Evolutionary conservation across 768 basidiomycete species (phyloP).

Genomic region (Suillus ampliporus): DNA sequence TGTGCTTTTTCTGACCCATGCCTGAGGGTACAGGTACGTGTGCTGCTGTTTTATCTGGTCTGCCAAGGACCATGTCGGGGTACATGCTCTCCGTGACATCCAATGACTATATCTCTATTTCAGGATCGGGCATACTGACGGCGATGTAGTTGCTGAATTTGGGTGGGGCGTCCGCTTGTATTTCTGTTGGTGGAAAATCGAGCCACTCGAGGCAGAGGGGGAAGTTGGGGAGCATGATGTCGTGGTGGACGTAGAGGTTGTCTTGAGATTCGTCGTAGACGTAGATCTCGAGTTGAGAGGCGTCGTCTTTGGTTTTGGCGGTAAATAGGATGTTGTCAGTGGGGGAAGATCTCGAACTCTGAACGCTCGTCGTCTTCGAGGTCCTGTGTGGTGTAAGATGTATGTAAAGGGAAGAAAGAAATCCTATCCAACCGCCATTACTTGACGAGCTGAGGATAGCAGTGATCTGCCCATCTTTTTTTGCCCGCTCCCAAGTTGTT

Average conservation of each 20-base stretch:
- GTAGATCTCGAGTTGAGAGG: constrained; percentile 94
- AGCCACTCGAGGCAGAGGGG: constrained; percentile 99
- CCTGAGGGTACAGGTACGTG: constrained; percentile 81
- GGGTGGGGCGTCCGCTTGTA: constrained; percentile 36
- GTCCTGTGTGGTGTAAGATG: constrained; percentile 48
- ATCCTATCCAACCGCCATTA: no score
- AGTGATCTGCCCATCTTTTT: no score
- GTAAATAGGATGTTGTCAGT: constrained; percentile 92
- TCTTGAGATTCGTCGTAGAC: constrained; percentile 93
- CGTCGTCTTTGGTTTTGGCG: constrained; percentile 96
- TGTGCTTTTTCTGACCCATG: constrained; percentile 97
- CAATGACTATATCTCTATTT: constrained; percentile 98
- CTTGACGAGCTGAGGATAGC: no score
- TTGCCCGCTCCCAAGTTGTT: no score
- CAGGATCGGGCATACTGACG: constrained; percentile 95
- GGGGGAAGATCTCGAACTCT: constrained; percentile 87
- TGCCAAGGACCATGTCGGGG: constrained; percentile 89
- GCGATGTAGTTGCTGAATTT: constrained; percentile 89
- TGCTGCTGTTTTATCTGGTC: constrained; percentile 81
- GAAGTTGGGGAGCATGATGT: constrained; percentile 96
- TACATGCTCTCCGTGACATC: constrained; percentile 94
- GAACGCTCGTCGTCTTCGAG: constrained; percentile 83
- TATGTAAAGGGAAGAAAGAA: constrained; percentile 1
- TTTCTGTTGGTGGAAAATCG: constrained; percentile 79
- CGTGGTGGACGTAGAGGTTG: constrained; percentile 95